Evolutionary conservation across 306 rosid genomes (phyloP).

Genomic region (Casuarina equisetifolia): DNA sequence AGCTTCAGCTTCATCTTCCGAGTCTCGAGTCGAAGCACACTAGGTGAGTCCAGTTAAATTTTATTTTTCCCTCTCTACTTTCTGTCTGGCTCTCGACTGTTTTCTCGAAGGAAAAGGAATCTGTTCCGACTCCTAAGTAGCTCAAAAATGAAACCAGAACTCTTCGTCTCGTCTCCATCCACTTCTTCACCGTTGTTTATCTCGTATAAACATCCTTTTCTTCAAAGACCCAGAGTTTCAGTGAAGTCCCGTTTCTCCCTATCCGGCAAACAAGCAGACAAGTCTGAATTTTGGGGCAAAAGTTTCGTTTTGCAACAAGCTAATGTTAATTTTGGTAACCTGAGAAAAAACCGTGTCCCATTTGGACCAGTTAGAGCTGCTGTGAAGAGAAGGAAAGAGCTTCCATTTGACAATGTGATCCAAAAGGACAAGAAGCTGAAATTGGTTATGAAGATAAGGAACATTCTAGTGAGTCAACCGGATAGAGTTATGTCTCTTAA

Average conservation of each 20-base stretch:
- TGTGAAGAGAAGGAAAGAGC: conserved; percentile 85
- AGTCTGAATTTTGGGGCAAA: conserved; percentile 54
- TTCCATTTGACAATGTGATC: conserved; percentile 75
- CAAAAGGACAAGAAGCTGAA: conserved; percentile 85
- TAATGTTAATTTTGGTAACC: conserved; percentile 21
- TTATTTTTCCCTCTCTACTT: not conserved
- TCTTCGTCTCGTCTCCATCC: conserved; percentile 40
- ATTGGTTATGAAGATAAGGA: conserved; percentile 70
- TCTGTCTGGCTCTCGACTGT: not conserved
- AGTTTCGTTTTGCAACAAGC: conserved; percentile 38
- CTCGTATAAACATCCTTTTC: conserved; percentile 38
- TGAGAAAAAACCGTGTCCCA: conserved; percentile 24
- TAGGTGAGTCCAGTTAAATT: conserved; percentile 8
- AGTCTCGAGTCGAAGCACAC: not conserved
- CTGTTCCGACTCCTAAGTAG: not conserved
- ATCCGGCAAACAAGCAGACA: conserved; percentile 28
- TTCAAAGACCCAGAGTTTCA: conserved; percentile 29
- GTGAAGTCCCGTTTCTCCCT: conserved; percentile 36
- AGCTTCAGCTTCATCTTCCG: conserved; percentile 3
- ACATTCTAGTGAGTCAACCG: conserved; percentile 61
- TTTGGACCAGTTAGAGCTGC: conserved; percentile 57
- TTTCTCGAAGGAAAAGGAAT: no score
- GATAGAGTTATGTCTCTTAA: conserved; percentile 73
- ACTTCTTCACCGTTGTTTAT: conserved; percentile 56
- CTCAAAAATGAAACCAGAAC: conserved; percentile 50